phyloP scores from a whole-genome alignment of 306 rosid species.

The Prunus dulcis region DNA sequence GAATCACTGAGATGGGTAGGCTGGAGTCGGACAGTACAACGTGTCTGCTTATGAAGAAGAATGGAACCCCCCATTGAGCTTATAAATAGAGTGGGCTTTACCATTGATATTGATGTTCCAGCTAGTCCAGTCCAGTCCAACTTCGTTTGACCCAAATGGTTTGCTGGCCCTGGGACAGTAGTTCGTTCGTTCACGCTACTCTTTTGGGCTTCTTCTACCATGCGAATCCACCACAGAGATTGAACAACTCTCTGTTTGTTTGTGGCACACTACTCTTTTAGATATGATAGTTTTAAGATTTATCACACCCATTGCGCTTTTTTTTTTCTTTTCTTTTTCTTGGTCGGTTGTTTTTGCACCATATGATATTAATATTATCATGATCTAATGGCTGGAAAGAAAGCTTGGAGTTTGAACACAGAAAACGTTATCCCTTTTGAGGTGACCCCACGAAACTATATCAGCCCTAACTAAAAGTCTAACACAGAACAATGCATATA shows the following conservation, averaged over 20 bases:
- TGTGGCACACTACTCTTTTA: no score
- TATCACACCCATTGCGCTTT: no score
- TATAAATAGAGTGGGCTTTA: not conserved
- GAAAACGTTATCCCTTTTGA: not conserved
- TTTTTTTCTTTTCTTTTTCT: no score
- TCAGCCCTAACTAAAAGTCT: not conserved
- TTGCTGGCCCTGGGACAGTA: no score
- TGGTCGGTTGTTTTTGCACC: no score
- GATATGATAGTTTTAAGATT: no score
- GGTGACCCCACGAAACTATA: not conserved
- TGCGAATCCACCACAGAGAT: no score
- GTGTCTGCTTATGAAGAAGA: not conserved
- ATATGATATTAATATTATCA: not conserved
- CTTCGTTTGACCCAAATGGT: no score
- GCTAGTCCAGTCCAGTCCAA: no score
- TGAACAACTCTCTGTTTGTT: no score
- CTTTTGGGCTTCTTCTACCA: no score
- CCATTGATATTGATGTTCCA: not conserved
- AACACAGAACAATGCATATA: not conserved
- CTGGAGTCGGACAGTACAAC: not conserved
- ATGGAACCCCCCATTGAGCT: not conserved
- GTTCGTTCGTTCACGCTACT: no score
- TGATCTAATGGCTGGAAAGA: not conserved
- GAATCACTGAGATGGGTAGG: not conserved
- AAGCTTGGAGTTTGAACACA: not conserved